Evolutionary conservation across 768 basidiomycete genomes (phyloP).

Genomic region (Mycena kentingensis): DNA sequence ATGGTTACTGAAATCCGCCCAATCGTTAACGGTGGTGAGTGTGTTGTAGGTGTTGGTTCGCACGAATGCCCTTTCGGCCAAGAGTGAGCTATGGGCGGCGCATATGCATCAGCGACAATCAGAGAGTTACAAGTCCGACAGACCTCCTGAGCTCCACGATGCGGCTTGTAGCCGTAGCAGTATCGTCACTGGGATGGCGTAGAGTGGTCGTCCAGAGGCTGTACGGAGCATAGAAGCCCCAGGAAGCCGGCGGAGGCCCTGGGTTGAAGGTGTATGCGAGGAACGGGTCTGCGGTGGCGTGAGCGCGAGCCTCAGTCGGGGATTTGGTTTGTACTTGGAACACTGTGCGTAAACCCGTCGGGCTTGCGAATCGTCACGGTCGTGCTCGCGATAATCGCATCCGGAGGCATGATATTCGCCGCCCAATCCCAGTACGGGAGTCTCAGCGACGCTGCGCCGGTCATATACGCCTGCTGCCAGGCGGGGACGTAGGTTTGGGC

Average conservation of each 20-base stretch:
- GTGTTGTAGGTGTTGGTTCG: constrained; percentile 39
- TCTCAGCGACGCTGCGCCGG: constrained; percentile 39
- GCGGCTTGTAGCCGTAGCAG: too few species aligned
- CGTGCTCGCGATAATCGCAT: constrained; percentile 38
- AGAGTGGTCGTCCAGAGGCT: too few species aligned
- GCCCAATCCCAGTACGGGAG: constrained; percentile 60
- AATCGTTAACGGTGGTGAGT: constrained; percentile 39
- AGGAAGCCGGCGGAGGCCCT: too few species aligned
- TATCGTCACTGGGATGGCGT: too few species aligned
- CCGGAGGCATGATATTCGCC: constrained; percentile 37
- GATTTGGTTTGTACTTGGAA: too few species aligned
- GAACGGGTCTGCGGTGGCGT: too few species aligned
- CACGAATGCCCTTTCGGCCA: constrained; percentile 25
- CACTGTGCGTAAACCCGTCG: constrained; percentile 29
- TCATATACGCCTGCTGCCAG: constrained; percentile 32
- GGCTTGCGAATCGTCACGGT: constrained; percentile 37
- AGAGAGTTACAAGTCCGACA: constrained; percentile 36
- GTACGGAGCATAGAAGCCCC: too few species aligned
- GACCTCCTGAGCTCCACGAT: too few species aligned
- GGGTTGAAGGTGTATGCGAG: too few species aligned
- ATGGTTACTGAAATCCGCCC: constrained; percentile 52
- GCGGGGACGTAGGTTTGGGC: constrained; percentile 44
- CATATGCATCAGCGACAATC: constrained; percentile 8
- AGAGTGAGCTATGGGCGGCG: constrained; percentile 21
- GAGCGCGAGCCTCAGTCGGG: too few species aligned